Conservation (phyloP, 1,284 basidiomycete genomes). For the Blastosporella zonata region DNA sequence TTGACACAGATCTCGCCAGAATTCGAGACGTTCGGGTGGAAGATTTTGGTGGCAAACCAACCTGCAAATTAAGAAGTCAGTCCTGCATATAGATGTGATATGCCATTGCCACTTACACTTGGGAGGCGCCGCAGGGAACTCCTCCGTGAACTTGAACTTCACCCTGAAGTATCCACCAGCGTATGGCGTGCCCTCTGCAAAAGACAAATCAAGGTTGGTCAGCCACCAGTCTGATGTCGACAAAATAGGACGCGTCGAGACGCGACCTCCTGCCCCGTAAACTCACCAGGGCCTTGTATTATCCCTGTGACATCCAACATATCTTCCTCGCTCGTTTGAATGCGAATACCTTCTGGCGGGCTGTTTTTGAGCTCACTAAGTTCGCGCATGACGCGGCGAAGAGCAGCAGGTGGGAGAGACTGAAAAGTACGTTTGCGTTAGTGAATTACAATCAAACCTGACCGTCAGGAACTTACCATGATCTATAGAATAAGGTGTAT, state of each 20-base stretch:
- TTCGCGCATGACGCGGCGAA: slow-evolving; percentile 83
- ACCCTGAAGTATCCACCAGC: slow-evolving; percentile 89
- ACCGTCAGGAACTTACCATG: slow-evolving; percentile 7
- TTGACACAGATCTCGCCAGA: slow-evolving; percentile 95
- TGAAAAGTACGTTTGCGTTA: slow-evolving; percentile 12
- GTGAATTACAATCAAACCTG: not conserved
- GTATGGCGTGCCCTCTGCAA: slow-evolving; percentile 84
- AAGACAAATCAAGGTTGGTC: slow-evolving; percentile 23
- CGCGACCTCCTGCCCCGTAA: slow-evolving; percentile 13
- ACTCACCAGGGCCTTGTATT: slow-evolving; percentile 75
- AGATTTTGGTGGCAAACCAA: slow-evolving; percentile 89
- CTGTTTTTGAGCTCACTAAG: slow-evolving; percentile 72
- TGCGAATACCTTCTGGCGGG: slow-evolving; percentile 86
- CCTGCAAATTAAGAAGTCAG: slow-evolving; percentile 44
- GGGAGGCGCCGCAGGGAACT: slow-evolving; percentile 88
- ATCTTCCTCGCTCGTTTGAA: slow-evolving; percentile 81
- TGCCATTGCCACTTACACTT: slow-evolving; percentile 66
- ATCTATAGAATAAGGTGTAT: not conserved
- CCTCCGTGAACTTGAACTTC: slow-evolving; percentile 83
- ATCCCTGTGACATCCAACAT: slow-evolving; percentile 80
- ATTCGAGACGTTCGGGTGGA: slow-evolving; percentile 93
- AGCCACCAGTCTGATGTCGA: slow-evolving; percentile 22
- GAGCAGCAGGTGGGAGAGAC: slow-evolving; percentile 47
- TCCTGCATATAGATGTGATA: slow-evolving; percentile 1
- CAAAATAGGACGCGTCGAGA: slow-evolving; percentile 18